Conservation (phyloP, 148 eudicot species). For the Cornus suecica region DNA sequence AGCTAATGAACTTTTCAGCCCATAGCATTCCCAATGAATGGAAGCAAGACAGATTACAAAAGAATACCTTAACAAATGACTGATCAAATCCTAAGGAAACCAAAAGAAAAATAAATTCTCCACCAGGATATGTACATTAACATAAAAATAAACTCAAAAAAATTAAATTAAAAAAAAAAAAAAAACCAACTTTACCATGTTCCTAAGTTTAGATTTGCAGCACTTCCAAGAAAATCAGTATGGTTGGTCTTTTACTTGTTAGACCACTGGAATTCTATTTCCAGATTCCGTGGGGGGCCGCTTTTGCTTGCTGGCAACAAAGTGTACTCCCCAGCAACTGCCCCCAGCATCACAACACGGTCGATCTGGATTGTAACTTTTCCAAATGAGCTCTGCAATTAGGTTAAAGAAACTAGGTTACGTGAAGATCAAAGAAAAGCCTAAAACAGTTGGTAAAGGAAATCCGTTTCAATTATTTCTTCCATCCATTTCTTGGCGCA, state of each 20-base stretch:
- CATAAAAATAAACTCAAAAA: constrained; percentile 8
- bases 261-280: constrained; percentile 98
- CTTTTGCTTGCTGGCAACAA: constrained; percentile 96
- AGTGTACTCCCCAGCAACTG: constrained; percentile 90
- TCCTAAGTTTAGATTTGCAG: constrained; percentile 7
- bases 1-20: constrained; percentile 10
- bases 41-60: constrained; percentile 24
- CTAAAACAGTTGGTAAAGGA: background rate
- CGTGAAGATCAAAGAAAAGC: constrained; percentile 3
- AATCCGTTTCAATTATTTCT: background rate
- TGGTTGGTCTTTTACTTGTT: constrained; percentile 47
- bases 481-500: background rate
- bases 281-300: constrained; percentile 84
- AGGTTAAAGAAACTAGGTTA: background rate
- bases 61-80: constrained; percentile 19
- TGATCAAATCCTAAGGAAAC: constrained; percentile 15
- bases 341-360: constrained; percentile 92
- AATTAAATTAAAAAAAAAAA: background rate
- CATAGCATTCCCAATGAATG: constrained; percentile 7
- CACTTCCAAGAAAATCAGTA: background rate
- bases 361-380: constrained; percentile 99
- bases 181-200: background rate
- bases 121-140: constrained; percentile 27
- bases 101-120: constrained; percentile 16
- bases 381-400: constrained; percentile 83